Evolutionary conservation across 2,329 filamentous ascomycete genomes (phyloP).

Genomic region (Tolypocladium amazonense): DNA sequence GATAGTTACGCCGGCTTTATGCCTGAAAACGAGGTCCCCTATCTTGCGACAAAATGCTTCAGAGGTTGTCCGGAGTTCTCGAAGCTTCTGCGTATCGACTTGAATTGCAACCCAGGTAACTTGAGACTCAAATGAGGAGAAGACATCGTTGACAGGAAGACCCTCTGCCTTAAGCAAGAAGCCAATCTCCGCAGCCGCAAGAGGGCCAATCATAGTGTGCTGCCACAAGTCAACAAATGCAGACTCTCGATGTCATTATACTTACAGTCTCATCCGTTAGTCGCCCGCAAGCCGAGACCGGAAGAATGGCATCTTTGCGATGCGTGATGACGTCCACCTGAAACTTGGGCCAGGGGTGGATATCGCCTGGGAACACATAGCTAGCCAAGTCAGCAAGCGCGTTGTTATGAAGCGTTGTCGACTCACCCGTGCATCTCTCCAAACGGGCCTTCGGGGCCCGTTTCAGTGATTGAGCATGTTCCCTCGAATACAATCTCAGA

Average conservation of each 20-base stretch:
- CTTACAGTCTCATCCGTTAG: not conserved
- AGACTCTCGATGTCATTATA: not conserved
- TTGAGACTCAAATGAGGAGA: not conserved
- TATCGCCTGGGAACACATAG: not conserved
- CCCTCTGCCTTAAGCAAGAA: not conserved
- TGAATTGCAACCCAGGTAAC: not conserved
- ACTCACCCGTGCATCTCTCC: not conserved
- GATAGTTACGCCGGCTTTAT: not conserved
- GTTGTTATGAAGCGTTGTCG: not conserved
- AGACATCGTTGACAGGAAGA: not conserved
- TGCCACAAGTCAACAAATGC: not conserved
- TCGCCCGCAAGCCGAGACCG: not conserved
- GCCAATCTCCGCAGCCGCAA: not conserved
- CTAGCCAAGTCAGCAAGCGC: not conserved
- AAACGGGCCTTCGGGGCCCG: not conserved
- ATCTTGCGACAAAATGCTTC: not conserved
- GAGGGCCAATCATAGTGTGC: not conserved
- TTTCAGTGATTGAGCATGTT: not conserved
- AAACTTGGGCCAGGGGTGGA: not conserved
- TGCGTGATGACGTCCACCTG: not conserved
- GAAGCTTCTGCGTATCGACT: not conserved
- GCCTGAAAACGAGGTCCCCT: not conserved
- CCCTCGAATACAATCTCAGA: not conserved
- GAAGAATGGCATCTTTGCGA: not conserved
- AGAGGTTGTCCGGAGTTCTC: not conserved